Percentiles rank a stretch among this genome's conserved stretches.
Evolutionary conservation across 176 grass and related monocot species (phyloP).

Genomic region (Avena insularis): DNA sequence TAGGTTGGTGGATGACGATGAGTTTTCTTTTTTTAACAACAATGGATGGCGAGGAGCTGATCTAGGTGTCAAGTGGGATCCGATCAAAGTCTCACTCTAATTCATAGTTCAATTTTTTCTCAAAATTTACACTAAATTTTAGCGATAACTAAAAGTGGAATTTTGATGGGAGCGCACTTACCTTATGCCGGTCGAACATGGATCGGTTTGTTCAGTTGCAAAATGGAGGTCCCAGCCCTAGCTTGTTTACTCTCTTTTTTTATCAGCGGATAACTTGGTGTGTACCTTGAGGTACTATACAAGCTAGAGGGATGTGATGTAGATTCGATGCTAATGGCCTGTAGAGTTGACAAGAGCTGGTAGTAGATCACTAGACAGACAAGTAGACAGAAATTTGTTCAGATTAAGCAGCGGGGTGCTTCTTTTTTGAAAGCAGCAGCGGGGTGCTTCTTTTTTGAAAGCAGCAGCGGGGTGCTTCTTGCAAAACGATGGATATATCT

Average conservation of each 20-base stretch:
- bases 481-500: too few relatives aligned
- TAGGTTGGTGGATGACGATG: neutral
- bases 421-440: too few relatives aligned
- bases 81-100: too few relatives aligned
- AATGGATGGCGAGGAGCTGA: neutral
- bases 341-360: neutral
- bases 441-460: too few relatives aligned
- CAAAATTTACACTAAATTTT: too few relatives aligned
- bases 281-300: neutral
- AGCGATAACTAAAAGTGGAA: too few relatives aligned
- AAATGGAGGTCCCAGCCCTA: neutral
- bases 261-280: neutral
- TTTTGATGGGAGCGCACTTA: too few relatives aligned
- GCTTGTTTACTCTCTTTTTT: neutral
- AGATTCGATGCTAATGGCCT: neutral
- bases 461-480: too few relatives aligned
- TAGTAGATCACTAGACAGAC: neutral
- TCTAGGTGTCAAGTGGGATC: too few relatives aligned
- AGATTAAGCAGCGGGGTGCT: neutral
- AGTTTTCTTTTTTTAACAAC: too few relatives aligned
- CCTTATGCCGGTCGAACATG: too few relatives aligned
- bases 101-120: too few relatives aligned
- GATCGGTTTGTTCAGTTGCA: neutral
- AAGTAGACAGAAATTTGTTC: neutral
- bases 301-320: neutral